Evolutionary conservation across 2,329 filamentous ascomycete genomes (phyloP), one percentile per base, ranked within the genome.

Genomic region (Davidsoniella australis): DNA sequence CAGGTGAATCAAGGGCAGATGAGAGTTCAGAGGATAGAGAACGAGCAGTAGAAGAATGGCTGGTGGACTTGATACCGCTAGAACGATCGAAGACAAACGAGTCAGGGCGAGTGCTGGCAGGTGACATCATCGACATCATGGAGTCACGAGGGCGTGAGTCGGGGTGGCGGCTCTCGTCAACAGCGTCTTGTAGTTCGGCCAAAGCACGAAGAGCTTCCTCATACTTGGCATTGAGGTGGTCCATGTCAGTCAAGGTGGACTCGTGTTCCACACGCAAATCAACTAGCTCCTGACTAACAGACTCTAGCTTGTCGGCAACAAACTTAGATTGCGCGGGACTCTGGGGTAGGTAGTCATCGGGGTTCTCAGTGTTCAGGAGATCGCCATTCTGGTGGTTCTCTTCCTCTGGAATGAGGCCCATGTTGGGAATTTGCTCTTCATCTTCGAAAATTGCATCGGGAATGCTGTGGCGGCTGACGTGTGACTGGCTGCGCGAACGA

Each of bases 11-110:
- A 74, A 82, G 77, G 70, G 77, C 85, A 63, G 82, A 94, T 60
- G 85, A 94, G 63, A 94, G 75, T 68, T 96, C 91, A 67, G 86
- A 91, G 56, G 86, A 95, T 57, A 95, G 81, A 60, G 87, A 94
- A 64, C 82, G 86, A 68, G 86, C 88, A 37, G 61, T 57, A 60
- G 84, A 88, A 65, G 83, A 85, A 60, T 70, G 72, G 68, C 72
- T 64, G 47, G 66, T 69, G 68, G 79, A 74, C 67, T 80, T 87
- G 62, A 76, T 68, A 61, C 78, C 81, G 66, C 75, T 81, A 59
- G 78, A 76, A 66, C 77, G 79, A 60, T 87, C 80, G 54, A 79
- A 86, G 76, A 91, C 80, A 80, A 91, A 91, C 72, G 87, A 89
- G 50, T 77, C 73, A 10, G 84, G 82, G 18, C 83, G 73, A 7